Evolutionary conservation across 2,329 filamentous ascomycete genomes (phyloP).

Genomic region (Pseudogymnoascus sp.): DNA sequence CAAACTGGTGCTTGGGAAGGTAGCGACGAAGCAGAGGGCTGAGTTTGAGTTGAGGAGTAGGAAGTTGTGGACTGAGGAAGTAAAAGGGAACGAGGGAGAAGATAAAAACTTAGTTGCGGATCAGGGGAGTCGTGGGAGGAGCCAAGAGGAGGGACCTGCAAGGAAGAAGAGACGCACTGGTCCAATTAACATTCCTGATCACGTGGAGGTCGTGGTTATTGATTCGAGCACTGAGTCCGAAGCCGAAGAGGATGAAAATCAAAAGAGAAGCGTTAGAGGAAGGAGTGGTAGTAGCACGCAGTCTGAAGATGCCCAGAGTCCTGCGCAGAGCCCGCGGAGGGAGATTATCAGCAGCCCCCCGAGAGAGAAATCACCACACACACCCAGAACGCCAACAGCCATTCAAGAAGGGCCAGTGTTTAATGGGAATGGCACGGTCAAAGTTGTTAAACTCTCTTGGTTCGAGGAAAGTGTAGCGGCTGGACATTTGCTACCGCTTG

Average conservation of each 20-base stretch:
- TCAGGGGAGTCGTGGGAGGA: neutral
- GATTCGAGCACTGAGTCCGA: conserved; percentile 33
- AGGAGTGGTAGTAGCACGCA: neutral
- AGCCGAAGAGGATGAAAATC: conserved; percentile 20
- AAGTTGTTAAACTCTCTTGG: conserved; percentile 55
- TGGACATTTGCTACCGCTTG: conserved; percentile 40
- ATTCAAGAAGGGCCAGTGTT: neutral
- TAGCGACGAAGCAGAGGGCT: conserved; percentile 63
- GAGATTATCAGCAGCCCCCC: neutral
- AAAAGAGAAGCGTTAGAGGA: neutral
- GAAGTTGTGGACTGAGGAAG: conserved; percentile 53
- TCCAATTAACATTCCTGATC: conserved; percentile 31
- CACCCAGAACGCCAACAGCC: neutral
- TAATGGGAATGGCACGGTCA: conserved; percentile 30
- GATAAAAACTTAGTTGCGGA: neutral
- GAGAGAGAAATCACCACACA: neutral
- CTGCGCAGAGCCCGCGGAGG: neutral
- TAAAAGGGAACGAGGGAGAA: conserved; percentile 18
- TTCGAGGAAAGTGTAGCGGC: conserved; percentile 46
- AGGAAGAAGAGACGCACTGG: conserved; percentile 28
- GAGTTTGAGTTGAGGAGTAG: conserved; percentile 68
- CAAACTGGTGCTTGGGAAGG: conserved; percentile 65
- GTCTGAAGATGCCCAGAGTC: conserved; percentile 19
- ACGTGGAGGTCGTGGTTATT: conserved; percentile 20
- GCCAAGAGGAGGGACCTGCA: conserved; percentile 16